A percentile compares a stretch with the other conserved stretches of the same genome.
Conservation (phyloP, 1,139 yeast species). For the Kodamaea suecica region DNA sequence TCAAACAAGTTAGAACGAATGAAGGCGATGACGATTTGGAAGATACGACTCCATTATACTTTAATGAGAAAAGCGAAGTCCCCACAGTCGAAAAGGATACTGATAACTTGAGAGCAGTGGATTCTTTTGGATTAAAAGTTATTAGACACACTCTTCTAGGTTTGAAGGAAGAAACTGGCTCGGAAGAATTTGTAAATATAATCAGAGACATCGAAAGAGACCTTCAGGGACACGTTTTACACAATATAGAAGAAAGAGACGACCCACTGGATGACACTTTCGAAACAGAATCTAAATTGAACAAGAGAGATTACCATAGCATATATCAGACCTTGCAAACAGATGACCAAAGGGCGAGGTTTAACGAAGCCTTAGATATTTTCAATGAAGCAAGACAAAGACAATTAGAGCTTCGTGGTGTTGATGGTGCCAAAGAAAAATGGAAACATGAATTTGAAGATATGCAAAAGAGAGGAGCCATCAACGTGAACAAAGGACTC, state of each 20-base stretch:
- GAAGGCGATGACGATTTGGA: conserved; percentile 13
- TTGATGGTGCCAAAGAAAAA: conserved; percentile 81
- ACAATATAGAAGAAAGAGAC: conserved; percentile 8
- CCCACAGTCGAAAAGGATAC: conserved; percentile 51
- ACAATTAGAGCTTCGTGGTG: conserved; percentile 70
- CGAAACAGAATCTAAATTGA: conserved; percentile 31
- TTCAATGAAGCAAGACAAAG: conserved; percentile 76
- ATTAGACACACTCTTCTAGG: conserved; percentile 79
- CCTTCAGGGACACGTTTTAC: conserved; percentile 18
- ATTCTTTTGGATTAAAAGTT: conserved; percentile 75
- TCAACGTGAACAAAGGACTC: conserved; percentile 55
- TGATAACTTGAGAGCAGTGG: conserved; percentile 61
- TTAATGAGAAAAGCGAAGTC: conserved; percentile 23
- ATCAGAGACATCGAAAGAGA: conserved; percentile 33
- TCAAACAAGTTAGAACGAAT: conserved; percentile 23
- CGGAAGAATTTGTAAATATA: conserved; percentile 30
- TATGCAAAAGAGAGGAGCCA: conserved; percentile 59
- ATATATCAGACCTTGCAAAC: conserved; percentile 51
- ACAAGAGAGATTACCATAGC: conserved; percentile 60
- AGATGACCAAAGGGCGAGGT: conserved; percentile 51
- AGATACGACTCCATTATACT: conserved; percentile 28
- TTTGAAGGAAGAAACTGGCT: conserved; percentile 34
- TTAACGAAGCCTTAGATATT: conserved; percentile 62
- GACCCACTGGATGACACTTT: conserved; percentile 14
- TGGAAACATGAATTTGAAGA: conserved; percentile 86